Percentiles rank a stretch among this genome's conserved stretches.
Conservation (phyloP, 2,329 filamentous ascomycete species). For the Exophiala calicioides region DNA sequence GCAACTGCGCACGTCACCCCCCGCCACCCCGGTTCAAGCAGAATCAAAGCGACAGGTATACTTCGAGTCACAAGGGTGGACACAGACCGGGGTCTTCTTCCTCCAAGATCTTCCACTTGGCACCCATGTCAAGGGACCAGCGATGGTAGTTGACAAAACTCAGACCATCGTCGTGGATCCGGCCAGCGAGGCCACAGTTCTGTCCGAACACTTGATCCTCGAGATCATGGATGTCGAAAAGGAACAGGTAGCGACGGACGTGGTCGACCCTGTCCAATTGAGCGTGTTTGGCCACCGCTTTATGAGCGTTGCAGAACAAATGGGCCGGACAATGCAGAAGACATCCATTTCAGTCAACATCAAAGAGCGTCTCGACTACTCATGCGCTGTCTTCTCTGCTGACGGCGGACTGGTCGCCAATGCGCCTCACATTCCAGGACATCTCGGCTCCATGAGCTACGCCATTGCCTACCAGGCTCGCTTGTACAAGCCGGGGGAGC, state of each 20-base stretch:
- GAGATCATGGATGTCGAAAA: conserved; percentile 59
- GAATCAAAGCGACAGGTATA: conserved; percentile 40
- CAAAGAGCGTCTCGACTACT: conserved; percentile 78
- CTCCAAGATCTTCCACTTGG: conserved; percentile 38
- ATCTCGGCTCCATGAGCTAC: conserved; percentile 82
- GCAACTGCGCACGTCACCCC: conserved; percentile 34
- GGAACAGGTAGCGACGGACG: no score
- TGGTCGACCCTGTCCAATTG: conserved; percentile 75
- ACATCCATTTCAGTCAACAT: conserved; percentile 79
- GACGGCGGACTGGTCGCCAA: conserved; percentile 69
- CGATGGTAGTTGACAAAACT: conserved; percentile 42
- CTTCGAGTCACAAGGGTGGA: conserved; percentile 36
- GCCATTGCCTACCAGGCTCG: conserved; percentile 76
- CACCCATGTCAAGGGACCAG: conserved; percentile 36
- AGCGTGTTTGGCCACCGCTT: conserved; percentile 80
- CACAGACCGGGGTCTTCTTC: conserved; percentile 41
- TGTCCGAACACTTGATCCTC: conserved; percentile 44
- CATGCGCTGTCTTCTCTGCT: conserved; percentile 76
- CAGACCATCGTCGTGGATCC: conserved; percentile 49
- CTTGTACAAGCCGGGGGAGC: conserved; percentile 71
- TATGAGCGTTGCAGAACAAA: conserved; percentile 84
- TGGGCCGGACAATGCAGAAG: conserved; percentile 77
- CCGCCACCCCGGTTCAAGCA: not conserved
- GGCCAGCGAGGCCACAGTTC: conserved; percentile 39
- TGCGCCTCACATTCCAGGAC: conserved; percentile 78